Conservation (phyloP, 2,329 filamentous ascomycete species). For the Coniochaeta sp. region DNA sequence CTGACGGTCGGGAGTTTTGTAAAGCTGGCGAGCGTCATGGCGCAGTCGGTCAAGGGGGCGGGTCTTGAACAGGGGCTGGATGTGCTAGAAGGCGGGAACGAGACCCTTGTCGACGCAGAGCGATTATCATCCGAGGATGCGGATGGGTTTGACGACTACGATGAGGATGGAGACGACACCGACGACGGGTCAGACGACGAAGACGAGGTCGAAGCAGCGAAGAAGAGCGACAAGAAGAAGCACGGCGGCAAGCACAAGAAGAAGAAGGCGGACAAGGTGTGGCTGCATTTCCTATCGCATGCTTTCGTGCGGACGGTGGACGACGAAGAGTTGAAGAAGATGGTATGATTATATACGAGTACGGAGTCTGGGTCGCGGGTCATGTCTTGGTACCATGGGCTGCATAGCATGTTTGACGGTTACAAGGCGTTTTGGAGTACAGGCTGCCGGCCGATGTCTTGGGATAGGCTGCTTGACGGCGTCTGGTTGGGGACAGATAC, state of each 20-base stretch:
- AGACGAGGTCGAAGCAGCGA: slow-evolving; percentile 19
- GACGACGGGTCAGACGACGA: slow-evolving; percentile 5
- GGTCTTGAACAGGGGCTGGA: not conserved
- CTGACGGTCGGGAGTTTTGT: slow-evolving; percentile 79
- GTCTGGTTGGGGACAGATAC: not conserved
- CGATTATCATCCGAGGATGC: not conserved
- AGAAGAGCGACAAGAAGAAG: slow-evolving; percentile 36
- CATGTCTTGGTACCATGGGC: not conserved
- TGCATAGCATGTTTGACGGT: not conserved
- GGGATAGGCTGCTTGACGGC: not conserved
- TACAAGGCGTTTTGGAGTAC: not conserved
- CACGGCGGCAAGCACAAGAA: slow-evolving; percentile 45
- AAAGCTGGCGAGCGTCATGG: slow-evolving; percentile 73
- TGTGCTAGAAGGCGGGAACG: not conserved
- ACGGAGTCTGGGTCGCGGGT: not conserved
- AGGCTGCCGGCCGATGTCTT: not conserved
- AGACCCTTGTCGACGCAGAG: not conserved
- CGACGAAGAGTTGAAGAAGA: slow-evolving; percentile 53
- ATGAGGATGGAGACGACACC: slow-evolving; percentile 9
- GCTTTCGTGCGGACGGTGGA: slow-evolving; percentile 73
- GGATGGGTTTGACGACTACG: slow-evolving; percentile 7
- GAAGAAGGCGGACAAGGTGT: slow-evolving; percentile 57
- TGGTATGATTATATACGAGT: not conserved
- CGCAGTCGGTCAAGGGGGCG: slow-evolving; percentile 30
- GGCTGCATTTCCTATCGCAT: slow-evolving; percentile 69